Evolutionary conservation across 1,284 basidiomycete species (phyloP).

Genomic region (Papiliotrema laurentii): DNA sequence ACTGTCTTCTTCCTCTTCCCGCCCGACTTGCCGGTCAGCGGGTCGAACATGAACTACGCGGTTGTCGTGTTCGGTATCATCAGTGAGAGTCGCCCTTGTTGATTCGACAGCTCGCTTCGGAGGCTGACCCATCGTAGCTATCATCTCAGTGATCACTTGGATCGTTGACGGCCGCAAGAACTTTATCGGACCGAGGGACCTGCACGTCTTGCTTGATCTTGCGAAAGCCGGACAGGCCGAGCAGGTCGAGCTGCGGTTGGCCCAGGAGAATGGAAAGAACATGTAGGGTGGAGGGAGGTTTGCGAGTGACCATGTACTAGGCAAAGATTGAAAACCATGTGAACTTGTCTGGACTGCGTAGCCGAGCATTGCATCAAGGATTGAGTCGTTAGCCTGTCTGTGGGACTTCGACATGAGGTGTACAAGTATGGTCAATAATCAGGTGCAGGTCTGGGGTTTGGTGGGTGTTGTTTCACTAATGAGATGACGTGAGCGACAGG

Average conservation of each 20-base stretch:
- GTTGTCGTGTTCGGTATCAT: conserved; percentile 26
- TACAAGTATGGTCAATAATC: too few species aligned
- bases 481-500: too few species aligned
- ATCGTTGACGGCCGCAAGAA: conserved; percentile 42
- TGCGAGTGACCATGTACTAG: too few species aligned
- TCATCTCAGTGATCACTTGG: conserved; percentile 43
- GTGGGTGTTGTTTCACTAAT: too few species aligned
- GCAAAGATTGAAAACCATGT: too few species aligned
- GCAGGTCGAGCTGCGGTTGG: neutral
- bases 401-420: too few species aligned
- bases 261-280: neutral
- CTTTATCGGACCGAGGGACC: conserved; percentile 46
- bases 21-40: conserved; percentile 37
- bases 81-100: neutral
- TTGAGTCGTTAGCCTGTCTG: too few species aligned
- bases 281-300: too few species aligned
- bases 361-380: too few species aligned
- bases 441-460: too few species aligned
- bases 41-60: conserved; percentile 43
- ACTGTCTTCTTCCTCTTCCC: conserved; percentile 50
- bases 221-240: conserved; percentile 8
- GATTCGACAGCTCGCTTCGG: neutral
- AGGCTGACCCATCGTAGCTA: neutral
- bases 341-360: too few species aligned
- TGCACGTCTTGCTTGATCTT: conserved; percentile 34